A percentile compares a stretch with the other conserved stretches of the same genome.
Evolutionary conservation across 176 grass and related monocot species (phyloP).

Genomic region (Hordeum marinum): DNA sequence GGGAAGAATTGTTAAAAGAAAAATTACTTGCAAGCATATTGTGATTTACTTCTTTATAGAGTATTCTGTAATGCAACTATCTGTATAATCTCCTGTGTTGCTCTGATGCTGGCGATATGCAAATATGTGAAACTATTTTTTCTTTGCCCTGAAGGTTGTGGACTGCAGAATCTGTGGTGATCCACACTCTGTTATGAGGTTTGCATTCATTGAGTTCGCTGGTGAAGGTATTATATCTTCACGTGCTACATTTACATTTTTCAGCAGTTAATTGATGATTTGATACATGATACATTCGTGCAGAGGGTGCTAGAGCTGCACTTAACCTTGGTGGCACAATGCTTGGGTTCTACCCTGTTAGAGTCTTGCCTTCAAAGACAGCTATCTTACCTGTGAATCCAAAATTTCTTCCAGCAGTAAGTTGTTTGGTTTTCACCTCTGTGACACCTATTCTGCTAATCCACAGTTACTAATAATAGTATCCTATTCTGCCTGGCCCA

Average conservation of each 20-base stretch:
- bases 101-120: conserved; percentile 3
- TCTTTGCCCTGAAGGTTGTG: conserved; percentile 51
- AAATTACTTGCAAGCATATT: neutral
- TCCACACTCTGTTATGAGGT: conserved; percentile 86
- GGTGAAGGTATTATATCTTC: conserved; percentile 62
- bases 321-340: conserved; percentile 79
- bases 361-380: conserved; percentile 97
- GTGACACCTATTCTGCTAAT: neutral
- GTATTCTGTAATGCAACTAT: neutral
- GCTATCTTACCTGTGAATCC: conserved; percentile 98
- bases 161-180: conserved; percentile 93
- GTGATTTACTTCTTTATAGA: neutral
- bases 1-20: neutral
- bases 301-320: conserved; percentile 72
- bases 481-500: conserved; percentile 7
- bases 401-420: conserved; percentile 88
- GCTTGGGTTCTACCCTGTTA: conserved; percentile 89
- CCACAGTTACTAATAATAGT: conserved; percentile 21
- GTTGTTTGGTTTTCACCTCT: neutral
- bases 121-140: conserved; percentile 12
- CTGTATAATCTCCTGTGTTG: neutral
- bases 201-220: conserved; percentile 93
- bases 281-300: conserved; percentile 6
- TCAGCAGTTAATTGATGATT: neutral
- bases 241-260: neutral